Conservation (phyloP, 2,329 filamentous ascomycete species). For the Colletotrichum neosansevieriae region DNA sequence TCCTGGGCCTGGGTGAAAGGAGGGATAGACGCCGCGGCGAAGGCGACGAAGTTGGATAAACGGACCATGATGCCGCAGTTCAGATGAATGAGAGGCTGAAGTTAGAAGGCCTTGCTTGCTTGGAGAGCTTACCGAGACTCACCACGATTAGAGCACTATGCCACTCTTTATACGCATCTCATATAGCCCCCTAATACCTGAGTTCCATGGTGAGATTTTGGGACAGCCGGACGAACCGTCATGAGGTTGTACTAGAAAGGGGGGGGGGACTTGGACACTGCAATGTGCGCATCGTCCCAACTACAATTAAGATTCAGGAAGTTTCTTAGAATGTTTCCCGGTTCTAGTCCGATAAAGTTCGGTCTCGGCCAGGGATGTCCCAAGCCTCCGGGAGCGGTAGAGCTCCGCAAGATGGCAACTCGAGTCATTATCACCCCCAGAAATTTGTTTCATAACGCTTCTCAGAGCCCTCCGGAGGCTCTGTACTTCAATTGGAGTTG, state of each 20-base stretch:
- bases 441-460: background rate
- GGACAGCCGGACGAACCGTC: background rate
- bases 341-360: conserved; percentile 7
- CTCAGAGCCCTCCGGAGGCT: background rate
- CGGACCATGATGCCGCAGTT: conserved; percentile 17
- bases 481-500: background rate
- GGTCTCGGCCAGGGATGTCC: conserved; percentile 4
- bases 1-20: conserved; percentile 10
- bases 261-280: background rate
- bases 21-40: conserved; percentile 15
- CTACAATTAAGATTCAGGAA: conserved; percentile 29
- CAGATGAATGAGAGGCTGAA: conserved; percentile 20
- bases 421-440: conserved; percentile 14
- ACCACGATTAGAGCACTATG: background rate
- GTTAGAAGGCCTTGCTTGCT: conserved; percentile 6
- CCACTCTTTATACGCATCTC: conserved; percentile 1
- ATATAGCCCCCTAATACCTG: background rate
- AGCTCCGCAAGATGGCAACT: background rate
- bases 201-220: conserved; percentile 13
- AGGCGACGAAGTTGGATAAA: conserved; percentile 17
- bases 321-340: conserved; percentile 28
- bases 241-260: background rate
- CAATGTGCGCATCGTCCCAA: background rate
- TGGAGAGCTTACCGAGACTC: background rate
- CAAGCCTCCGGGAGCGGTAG: background rate